A percentile compares a stretch with the other conserved stretches of the same genome.
Evolutionary conservation across 2,329 filamentous ascomycete species (phyloP).

Genomic region (Phoma sp.): DNA sequence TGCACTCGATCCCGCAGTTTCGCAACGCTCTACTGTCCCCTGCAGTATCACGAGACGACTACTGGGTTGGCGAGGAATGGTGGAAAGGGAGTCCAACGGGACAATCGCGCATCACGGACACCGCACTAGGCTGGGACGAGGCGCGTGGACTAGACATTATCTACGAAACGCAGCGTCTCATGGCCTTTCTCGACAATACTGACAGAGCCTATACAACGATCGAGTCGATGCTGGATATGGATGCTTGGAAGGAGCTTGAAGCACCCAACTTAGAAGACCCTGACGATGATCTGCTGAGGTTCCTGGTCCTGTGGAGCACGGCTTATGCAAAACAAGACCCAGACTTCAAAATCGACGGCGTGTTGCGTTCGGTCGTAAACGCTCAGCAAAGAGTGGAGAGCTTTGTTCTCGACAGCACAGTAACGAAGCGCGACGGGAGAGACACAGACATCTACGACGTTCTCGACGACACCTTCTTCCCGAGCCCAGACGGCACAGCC

Average conservation of each 20-base stretch:
- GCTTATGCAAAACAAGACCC: slow-evolving; percentile 52
- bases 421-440: slow-evolving; percentile 27
- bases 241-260: slow-evolving; percentile 39
- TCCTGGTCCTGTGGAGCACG: slow-evolving; percentile 57
- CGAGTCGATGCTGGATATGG: slow-evolving; percentile 56
- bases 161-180: slow-evolving; percentile 64
- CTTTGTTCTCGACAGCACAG: slow-evolving; percentile 37
- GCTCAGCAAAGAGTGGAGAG: slow-evolving; percentile 35
- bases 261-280: slow-evolving; percentile 27
- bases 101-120: slow-evolving; percentile 58
- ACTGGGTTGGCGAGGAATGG: slow-evolving; percentile 65
- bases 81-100: slow-evolving; percentile 64
- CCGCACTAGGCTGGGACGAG: slow-evolving; percentile 38
- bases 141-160: slow-evolving; percentile 52
- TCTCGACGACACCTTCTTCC: slow-evolving; percentile 57
- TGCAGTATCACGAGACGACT: slow-evolving; percentile 54
- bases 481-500: slow-evolving; percentile 28
- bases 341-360: slow-evolving; percentile 50
- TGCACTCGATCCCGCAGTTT: slow-evolving; percentile 65
- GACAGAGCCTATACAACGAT: slow-evolving; percentile 64
- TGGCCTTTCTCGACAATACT: slow-evolving; percentile 65
- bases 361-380: slow-evolving; percentile 53
- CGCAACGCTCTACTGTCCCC: slow-evolving; percentile 62
- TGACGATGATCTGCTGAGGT: slow-evolving; percentile 52
- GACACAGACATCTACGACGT: slow-evolving; percentile 59